Conservation (phyloP, 768 basidiomycete species). For the Boletales sp. region DNA sequence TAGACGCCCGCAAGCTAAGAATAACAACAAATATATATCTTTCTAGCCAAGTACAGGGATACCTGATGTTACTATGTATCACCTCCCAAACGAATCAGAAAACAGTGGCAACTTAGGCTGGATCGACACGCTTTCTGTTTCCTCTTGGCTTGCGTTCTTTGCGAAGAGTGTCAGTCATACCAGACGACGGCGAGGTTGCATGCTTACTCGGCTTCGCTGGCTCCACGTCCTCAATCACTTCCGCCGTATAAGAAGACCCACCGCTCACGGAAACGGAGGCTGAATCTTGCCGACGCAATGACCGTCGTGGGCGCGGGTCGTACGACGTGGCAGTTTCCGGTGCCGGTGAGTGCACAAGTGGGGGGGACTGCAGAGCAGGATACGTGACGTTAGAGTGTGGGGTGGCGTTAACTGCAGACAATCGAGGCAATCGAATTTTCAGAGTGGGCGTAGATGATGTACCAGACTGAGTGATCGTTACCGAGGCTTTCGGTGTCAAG, state of each 20-base stretch:
- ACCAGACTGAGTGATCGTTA: conserved; percentile 31
- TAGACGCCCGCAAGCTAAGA: neutral
- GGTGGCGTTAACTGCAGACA: conserved; percentile 27
- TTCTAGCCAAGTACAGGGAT: conserved; percentile 21
- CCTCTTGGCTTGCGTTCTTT: conserved; percentile 24
- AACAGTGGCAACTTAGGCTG: conserved; percentile 5
- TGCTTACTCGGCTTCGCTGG: conserved; percentile 27
- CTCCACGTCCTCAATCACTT: conserved; percentile 25
- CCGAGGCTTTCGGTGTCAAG: conserved; percentile 31
- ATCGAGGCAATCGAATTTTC: conserved; percentile 32
- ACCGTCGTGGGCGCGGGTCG: conserved; percentile 29
- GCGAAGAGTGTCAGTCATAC: neutral
- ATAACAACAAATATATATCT: conserved; percentile 26
- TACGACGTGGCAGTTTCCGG: conserved; percentile 16
- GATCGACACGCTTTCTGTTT: conserved; percentile 19
- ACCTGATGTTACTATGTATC: conserved; percentile 6
- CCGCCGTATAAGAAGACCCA: conserved; percentile 29
- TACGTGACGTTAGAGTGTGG: conserved; percentile 19
- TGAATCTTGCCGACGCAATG: conserved; percentile 26
- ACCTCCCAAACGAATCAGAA: neutral
- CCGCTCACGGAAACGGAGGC: conserved; percentile 30
- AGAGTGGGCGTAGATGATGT: conserved; percentile 32
- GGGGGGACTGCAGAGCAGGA: conserved; percentile 21
- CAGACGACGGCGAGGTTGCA: neutral
- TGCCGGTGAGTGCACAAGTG: conserved; percentile 17